Base-by-base conservation (phyloP, 2,329 filamentous ascomycete species). In the Taxawa tesnikishii region DNA sequence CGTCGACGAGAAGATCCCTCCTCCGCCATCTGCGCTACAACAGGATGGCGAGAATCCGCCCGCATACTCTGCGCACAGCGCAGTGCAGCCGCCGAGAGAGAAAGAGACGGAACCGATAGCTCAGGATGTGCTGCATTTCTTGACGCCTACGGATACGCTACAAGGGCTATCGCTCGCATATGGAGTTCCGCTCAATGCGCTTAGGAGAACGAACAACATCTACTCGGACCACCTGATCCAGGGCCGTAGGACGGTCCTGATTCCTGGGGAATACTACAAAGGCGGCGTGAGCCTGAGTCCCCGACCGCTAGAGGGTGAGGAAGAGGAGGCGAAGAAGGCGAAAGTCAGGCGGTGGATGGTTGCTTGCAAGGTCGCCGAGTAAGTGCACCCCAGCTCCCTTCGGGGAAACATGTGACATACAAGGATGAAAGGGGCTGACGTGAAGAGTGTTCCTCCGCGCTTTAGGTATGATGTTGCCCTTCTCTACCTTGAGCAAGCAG, bases 311-410 rank as follows among this genome's bases (percentile, higher is more conserved):
- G 79, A 81, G 33, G 74, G 77, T 29, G 80, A 83, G 48, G 78
- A 80, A 28, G 81, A 84, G 46, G 77, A 82, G 55, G 61, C 69
- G 30, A 68, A 75, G 40, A 87, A 83, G 56, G 66, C 61, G 12
- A 77, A 76, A 48, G 67, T 88, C 19, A 66, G 83, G 26, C 70
- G 79, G 39, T 88, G 79, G 64, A 87, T 87, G 82, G 74, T 83
- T 2, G 66, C 68, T 1, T 83, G 77, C 57, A 88, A 88, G 51
- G 78, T 83, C 16, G 62, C 71, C 15, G 79, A 87, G 62, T 87
- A 76, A 58, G 67, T 60, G 24, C 6, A n/a, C 15, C 31, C 30
- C n/a, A 3, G 24, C 29, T 13, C 15, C 10, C 7, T 15, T n/a
- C 10, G 23, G 11, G 7, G 29, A 16, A 6, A 15, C 5, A 26